phyloP scores from a whole-genome alignment of 2,329 filamentous ascomycete genomes.

The Ophiosphaerella korrae region DNA sequence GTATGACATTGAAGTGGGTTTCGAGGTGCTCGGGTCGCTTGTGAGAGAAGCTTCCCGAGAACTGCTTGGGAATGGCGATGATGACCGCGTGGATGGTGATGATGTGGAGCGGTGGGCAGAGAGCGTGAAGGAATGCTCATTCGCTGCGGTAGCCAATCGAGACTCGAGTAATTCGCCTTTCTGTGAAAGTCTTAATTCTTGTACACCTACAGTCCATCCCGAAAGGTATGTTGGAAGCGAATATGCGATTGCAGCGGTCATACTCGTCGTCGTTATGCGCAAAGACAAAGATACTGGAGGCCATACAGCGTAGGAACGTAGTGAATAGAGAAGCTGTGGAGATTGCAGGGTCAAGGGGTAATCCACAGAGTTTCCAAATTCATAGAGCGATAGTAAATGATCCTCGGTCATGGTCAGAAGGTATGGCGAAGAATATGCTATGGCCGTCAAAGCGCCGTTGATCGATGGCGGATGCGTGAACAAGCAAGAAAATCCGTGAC shows the following conservation, averaged over 20 bases:
- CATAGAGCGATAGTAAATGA: slow-evolving; percentile 78
- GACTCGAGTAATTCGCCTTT: slow-evolving; percentile 56
- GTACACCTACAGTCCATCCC: slow-evolving; percentile 90
- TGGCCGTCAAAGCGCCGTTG: slow-evolving; percentile 69
- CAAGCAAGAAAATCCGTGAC: slow-evolving; percentile 52
- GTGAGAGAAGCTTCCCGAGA: slow-evolving; percentile 26
- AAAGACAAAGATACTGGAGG: slow-evolving; percentile 83
- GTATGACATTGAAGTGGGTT: slow-evolving; percentile 59
- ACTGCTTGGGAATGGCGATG: slow-evolving; percentile 31
- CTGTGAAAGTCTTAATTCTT: slow-evolving; percentile 75
- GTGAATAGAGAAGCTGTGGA: slow-evolving; percentile 72
- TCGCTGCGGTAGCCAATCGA: slow-evolving; percentile 57
- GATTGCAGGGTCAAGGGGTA: slow-evolving; percentile 30
- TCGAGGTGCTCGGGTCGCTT: slow-evolving; percentile 33
- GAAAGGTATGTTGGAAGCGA: slow-evolving; percentile 75
- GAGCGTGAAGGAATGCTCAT: slow-evolving; percentile 53
- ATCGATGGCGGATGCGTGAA: slow-evolving; percentile 67
- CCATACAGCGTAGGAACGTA: slow-evolving; percentile 79
- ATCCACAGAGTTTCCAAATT: slow-evolving; percentile 51
- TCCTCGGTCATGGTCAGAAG: slow-evolving; percentile 77
- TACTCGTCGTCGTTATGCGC: slow-evolving; percentile 65
- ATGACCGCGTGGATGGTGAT: slow-evolving; percentile 32
- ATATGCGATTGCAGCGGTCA: slow-evolving; percentile 86
- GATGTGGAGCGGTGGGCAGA: slow-evolving; percentile 33
- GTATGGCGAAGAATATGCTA: slow-evolving; percentile 77